Base-by-base conservation (phyloP, 1,284 basidiomycete species). In the Lignosus rhinocerotis region DNA sequence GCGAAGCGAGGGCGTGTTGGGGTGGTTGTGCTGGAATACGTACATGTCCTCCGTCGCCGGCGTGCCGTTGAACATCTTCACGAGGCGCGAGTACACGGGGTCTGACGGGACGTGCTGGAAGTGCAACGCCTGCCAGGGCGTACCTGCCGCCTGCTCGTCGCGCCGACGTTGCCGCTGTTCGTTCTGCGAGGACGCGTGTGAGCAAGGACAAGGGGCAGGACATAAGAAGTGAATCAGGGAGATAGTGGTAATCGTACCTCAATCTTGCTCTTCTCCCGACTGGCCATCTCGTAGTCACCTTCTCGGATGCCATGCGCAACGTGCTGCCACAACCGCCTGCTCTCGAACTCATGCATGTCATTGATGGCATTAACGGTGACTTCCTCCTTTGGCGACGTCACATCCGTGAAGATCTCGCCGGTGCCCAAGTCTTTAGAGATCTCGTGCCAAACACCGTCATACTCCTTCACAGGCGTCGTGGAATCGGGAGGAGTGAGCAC, bases 281-380 rank as follows among this genome's bases (percentile, higher is more conserved):
- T 90, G 3, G 97, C 96, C n/a, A 81, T 75, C 51, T 98, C 96
- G 71, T 94, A 98, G 72, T 98, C 92, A 21, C 93, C 92, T 51
- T 88, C 88, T 53, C 91, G 78, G 64, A 99, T 99, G 21, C 96
- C 96, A 70, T 92, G 90, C 30, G 96, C 90, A 30, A 98, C 96
- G 55, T 83, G 81, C 66, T 81, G 76, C 96, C 97, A 99, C 59
- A 98, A 78, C 67, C 82, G 83, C 66, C 96, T 81, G 63, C 87
- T 94, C 80, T 99, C 96, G 80, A 87, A 94, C 66, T 91, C 87
- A 38, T 82, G 82, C 80, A 93, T 82, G 75, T 79, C 79, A 31
- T 91, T 81, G 9, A 83, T 67, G 31, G 79, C 71, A 36, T 76
- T 75, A 42, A 92, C 87, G 2, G 75, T 79, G 19, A 96, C 86